Evolutionary conservation across 2,329 filamentous ascomycete genomes (phyloP), one percentile per base, ranked within the genome.

Genomic region (Trichophyton equinum): DNA sequence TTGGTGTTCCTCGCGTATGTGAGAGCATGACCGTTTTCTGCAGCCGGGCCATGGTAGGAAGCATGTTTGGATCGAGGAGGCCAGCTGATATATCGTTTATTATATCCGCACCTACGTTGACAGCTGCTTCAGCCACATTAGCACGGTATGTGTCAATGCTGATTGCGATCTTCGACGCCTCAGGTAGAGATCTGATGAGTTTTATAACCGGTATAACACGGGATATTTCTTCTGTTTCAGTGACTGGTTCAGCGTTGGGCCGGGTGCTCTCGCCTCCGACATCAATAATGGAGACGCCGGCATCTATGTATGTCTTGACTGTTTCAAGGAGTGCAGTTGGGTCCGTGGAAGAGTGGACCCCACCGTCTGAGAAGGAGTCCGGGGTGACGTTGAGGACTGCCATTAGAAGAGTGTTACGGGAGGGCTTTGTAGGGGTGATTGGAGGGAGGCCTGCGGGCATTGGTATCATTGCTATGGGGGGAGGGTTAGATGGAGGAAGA

Each of bases 321-420:
- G 82, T 87, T 11, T 77, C 70, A 11, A 79, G 74, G 27, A 94
- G 79, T 27, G 76, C 67, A 25, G 72, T 64, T 1, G 76, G 63
- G 64, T 82, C 78, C 11, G 74, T 69, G 25, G 77, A 69, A 49
- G 76, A 74, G 72, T 91, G 82, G 7, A 78, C 69, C 7, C 91
- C 91, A 59, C 91, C 92, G 70, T 97, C 91, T 0, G 92, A 97
- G 77, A 99, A 99, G 8, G 92, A 97, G 75, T 99, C 92, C 0
- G 92, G 92, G 0, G 94, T 97, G 59, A 95, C 77, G 74, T 99
- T 99, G 53, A 97, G 79, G 65, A 99, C 95, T 60, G 88, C 89
- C 94, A 99, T 99, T 66, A 96, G 76, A 53, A 84, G 83, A 0
- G 92, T 96, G 59, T 77, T 79, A 56, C 85, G 82, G 53, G 69